phyloP scores from a whole-genome alignment of 2,329 filamentous ascomycete genomes.

The Cladosporium velox region DNA sequence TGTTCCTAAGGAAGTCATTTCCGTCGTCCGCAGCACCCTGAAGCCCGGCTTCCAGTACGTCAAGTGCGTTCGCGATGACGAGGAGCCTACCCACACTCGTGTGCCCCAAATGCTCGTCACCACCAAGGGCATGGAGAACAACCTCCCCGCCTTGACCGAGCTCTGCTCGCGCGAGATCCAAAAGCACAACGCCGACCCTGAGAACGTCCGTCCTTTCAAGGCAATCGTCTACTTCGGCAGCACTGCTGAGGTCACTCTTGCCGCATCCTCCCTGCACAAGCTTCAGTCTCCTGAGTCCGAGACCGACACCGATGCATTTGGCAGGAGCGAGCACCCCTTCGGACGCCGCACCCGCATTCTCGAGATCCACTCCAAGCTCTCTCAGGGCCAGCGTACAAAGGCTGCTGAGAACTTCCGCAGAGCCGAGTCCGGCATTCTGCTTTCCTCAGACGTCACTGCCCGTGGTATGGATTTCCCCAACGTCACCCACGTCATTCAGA shows the following conservation, averaged over 20 bases:
- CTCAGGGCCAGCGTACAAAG: constrained; percentile 67
- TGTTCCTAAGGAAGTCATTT: constrained; percentile 78
- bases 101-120: constrained; percentile 78
- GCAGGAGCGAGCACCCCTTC: constrained; percentile 24
- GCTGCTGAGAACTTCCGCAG: constrained; percentile 72
- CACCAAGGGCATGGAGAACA: constrained; percentile 70
- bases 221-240: constrained; percentile 92
- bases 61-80: constrained; percentile 80
- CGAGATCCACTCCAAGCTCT: constrained; percentile 78
- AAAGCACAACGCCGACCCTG: constrained; percentile 42
- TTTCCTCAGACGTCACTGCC: constrained; percentile 55
- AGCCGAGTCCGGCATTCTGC: constrained; percentile 56
- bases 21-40: constrained; percentile 75
- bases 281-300: constrained; percentile 35
- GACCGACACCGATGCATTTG: constrained; percentile 31
- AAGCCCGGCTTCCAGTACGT: constrained; percentile 85
- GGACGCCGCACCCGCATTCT: constrained; percentile 43
- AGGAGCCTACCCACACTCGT: constrained; percentile 78
- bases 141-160: constrained; percentile 75
- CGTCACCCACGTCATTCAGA: constrained; percentile 55
- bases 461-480: constrained; percentile 57
- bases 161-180: constrained; percentile 65
- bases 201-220: constrained; percentile 71
- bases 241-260: constrained; percentile 70
- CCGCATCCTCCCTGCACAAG: constrained; percentile 59